Conservation (phyloP, 345 rosid genomes). For the Carallia pectinifolia region DNA sequence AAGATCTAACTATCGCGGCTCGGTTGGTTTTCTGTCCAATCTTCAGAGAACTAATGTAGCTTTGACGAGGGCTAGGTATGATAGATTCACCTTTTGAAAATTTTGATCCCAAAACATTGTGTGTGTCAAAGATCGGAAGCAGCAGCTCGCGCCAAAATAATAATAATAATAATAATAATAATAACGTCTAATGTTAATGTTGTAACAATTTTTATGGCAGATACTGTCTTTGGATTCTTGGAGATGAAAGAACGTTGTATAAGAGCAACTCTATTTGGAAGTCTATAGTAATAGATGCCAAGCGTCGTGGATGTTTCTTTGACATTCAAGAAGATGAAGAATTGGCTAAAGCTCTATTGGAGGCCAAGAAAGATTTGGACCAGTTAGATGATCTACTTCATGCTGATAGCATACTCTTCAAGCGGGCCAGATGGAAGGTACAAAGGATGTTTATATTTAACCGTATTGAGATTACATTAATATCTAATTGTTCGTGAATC, state of each 20-base stretch:
- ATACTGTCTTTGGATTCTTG: slow-evolving; percentile 57
- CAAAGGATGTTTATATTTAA: no score
- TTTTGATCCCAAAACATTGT: no score
- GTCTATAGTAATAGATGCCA: slow-evolving; percentile 38
- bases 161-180: no score
- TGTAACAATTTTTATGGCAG: slow-evolving; percentile 11
- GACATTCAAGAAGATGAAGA: slow-evolving; percentile 38
- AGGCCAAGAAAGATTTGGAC: slow-evolving; percentile 38
- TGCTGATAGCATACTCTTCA: slow-evolving; percentile 31
- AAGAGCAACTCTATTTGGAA: slow-evolving; percentile 40
- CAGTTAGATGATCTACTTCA: slow-evolving; percentile 44
- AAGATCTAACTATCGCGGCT: slow-evolving; percentile 17
- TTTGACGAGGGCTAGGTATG: slow-evolving; percentile 29
- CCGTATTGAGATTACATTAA: no score
- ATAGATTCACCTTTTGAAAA: not conserved
- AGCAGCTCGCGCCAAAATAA: slow-evolving; percentile 29
- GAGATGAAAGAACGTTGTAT: slow-evolving; percentile 38
- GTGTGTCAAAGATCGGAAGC: slow-evolving; percentile 21
- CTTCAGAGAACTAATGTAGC: slow-evolving; percentile 18
- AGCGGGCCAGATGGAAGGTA: slow-evolving; percentile 50
- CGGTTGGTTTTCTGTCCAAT: slow-evolving; percentile 21
- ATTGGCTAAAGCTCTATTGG: slow-evolving; percentile 31
- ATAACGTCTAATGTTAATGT: no score
- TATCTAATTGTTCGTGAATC: no score
- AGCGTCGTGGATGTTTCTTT: slow-evolving; percentile 41